Conservation (phyloP, 139 green algal species). For the Diplosphaera chodatii region DNA sequence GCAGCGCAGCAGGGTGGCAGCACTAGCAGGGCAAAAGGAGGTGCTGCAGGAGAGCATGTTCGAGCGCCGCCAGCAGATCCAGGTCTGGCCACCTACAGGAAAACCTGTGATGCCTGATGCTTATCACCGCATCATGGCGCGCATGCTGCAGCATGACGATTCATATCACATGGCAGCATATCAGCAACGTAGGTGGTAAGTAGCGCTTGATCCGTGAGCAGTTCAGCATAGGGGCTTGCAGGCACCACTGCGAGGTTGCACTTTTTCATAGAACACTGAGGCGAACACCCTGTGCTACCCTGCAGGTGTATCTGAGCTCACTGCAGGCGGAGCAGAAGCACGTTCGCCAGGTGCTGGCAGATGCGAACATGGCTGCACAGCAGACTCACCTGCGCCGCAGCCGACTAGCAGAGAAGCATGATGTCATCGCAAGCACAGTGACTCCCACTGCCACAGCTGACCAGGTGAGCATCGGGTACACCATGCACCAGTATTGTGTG, state of each 20-base stretch:
- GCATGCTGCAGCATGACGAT: too few relatives aligned
- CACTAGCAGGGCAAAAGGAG: slow-evolving; percentile 67
- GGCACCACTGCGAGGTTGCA: too few relatives aligned
- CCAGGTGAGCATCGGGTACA: too few relatives aligned
- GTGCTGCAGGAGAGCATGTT: slow-evolving; percentile 69
- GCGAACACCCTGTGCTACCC: too few relatives aligned
- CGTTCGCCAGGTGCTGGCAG: not conserved
- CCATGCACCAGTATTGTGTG: not conserved
- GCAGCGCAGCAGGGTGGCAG: slow-evolving; percentile 62
- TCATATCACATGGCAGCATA: too few relatives aligned
- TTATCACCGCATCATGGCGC: too few relatives aligned
- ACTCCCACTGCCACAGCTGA: not conserved
- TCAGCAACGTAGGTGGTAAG: too few relatives aligned
- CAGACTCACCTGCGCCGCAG: not conserved
- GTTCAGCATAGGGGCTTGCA: too few relatives aligned
- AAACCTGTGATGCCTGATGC: too few relatives aligned
- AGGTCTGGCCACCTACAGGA: slow-evolving; percentile 44
- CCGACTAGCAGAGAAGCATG: not conserved
- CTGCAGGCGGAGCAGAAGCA: slow-evolving; percentile 64
- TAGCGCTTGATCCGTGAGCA: too few relatives aligned
- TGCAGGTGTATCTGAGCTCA: slow-evolving; percentile 29
- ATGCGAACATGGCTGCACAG: not conserved
- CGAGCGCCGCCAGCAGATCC: slow-evolving; percentile 71
- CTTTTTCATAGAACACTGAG: too few relatives aligned
- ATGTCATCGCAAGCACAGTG: not conserved